Base-by-base conservation (phyloP, 1,284 basidiomycete genomes). In the Trametes pubescens region DNA sequence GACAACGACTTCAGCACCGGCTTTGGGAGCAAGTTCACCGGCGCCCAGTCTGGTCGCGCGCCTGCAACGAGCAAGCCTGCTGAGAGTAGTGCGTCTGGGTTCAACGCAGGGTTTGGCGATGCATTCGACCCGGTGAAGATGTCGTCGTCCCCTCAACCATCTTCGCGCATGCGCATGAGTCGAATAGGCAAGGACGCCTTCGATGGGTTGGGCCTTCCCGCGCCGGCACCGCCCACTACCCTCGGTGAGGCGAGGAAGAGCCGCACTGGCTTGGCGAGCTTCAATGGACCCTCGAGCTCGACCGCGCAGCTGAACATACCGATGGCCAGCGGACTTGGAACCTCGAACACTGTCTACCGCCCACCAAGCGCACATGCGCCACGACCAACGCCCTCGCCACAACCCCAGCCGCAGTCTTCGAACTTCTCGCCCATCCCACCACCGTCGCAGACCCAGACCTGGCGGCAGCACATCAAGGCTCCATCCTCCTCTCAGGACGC, bases 231-330 rank as follows among this genome's bases (percentile, higher is more conserved):
- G 5, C 79, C 84, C 21, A 89, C 86, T 26, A 93, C 91, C 1
- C 79, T 93, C 4, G 91, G 85, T n/a, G 90, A 93, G 71, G 91
- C 89, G 35, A 81, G 90, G 53, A 88, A 87, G 72, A 74, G 88
- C 61, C 81, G 89, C 52, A 91, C 90, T 10, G 90, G 89, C 6
- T 70, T 90, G 52, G 88, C 87, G 21, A 78, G 79, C 44, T 79
- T 81, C 72, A 81, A 75, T 65, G 75, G 69, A 54, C 71, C 76
- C 53, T 56, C 69, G 18, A 56, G 61, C 62, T 64, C 66, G 60
- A 69, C 35, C 13, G 59, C 67, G 3, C 55, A 57, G 3, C 66
- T 69, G 54, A 72, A 70, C 51, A 55, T 74, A 38, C 69, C 71
- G 3, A 52, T 57, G 4, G 24, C 65, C 40, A 55, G 61, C 59